Base-by-base conservation (phyloP, 768 basidiomycete genomes). In the Phylloporus sp. region DNA sequence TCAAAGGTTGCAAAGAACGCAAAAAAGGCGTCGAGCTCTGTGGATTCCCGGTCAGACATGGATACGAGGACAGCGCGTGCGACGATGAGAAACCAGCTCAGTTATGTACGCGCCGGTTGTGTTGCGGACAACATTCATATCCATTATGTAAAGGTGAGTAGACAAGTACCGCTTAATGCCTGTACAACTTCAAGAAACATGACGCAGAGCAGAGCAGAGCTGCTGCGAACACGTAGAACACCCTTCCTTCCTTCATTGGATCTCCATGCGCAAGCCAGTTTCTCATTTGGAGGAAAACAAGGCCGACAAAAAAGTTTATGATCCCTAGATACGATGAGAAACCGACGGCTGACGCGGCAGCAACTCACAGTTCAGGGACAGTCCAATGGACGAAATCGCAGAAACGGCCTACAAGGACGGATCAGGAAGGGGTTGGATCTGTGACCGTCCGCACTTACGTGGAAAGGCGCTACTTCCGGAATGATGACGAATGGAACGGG, bases 401-500 rank as follows among this genome's bases (percentile, higher is more conserved):
- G 88, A 89, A n/a, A 89, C 85, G 39, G 88, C 88, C 85, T 89
- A 49, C 27, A 11, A 3, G 13, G 28, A 48, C 2, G 36, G 18
- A 23, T 34, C 12, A 49, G 28, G 60, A 29, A 38, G 23, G 15
- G 3, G 2, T 13, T 9, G 12, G 47, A 27, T 31, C 36, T 48
- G 20, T 5, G 22, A 47, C 36, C 20, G 44, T 36, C 35, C 10
- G 12, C 40, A 75, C 88, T 55, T 66, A 87, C 91, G 60, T 87
- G 79, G 45, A 79, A 68, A 2, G 92, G 92, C 3, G 93, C 86
- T 20, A 97, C 82, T 63, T 97, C 94, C 15, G 93, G 84, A 28
- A 95, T 84, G 68, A 97, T 85, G 34, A 98, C 83, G 63, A 94
- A 98, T 0, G 95, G 95, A 29, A 97, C 73, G 2, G 95, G 94